Evolutionary conservation across 306 rosid species (phyloP), one percentile per base, ranked within the genome.

Genomic region (Abrus precatorius): DNA sequence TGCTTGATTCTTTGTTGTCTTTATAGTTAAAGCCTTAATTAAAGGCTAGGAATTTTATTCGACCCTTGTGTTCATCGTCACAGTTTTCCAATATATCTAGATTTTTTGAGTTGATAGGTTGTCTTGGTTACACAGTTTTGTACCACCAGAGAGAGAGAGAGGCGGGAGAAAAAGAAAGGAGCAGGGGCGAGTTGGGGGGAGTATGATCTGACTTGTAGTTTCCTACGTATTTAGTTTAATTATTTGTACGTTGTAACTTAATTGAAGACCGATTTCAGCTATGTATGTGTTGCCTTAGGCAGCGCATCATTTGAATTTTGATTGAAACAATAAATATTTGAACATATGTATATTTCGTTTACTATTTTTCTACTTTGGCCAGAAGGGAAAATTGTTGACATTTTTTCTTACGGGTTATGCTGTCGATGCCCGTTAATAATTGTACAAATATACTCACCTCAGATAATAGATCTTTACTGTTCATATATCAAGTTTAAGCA

Each of bases 1-100:
- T 84, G 87, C 85, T 77, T 84, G 80, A 84, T 85, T 86, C 91
- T 88, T 91, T 79, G 84, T 75, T 66, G 90, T 87, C 88, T 80
- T 80, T 71, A 69, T 77, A 63, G 85, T 83, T 62, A 47, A 72
- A 44, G 83, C 86, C 86, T 77, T 72, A 27, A 78, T 77, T 77
- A 71, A 77, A 87, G 89, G 86, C 88, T 68, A 48, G 74, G 81
- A 77, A 67, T 84, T 83, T 81, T 65, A 56, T 82, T 83, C 73
- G 1, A 68, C 80, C 72, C 85, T 75, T 73, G 82, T 86, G 86
- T 77, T 73, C 64, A 49, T 86, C 62, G 69, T 80, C 89, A 74
- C 82, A 74, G 65, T 83, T 86, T 75, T 80, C 69, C 80, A 71
- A 20, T 75, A 44, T 79, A 77, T 82, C 81, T 80, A 77, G 80